These are phyloP conservation scores for Halophytophthora batemanensis DNA, from an alignment of 352 stramenopile species.

Conservation along the genomic window DNA sequence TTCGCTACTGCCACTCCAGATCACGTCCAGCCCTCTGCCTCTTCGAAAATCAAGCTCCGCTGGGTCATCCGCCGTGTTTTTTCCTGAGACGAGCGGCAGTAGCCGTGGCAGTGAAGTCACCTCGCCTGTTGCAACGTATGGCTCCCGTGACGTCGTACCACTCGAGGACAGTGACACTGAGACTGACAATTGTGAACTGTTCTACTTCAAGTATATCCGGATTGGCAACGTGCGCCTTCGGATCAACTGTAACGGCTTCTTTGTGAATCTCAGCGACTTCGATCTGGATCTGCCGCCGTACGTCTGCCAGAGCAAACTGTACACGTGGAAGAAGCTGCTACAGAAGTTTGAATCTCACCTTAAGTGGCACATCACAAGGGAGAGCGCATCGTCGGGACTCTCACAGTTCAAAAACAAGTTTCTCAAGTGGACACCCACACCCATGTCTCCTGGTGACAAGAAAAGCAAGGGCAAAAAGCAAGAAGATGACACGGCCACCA, in stretches of 20 bases:
- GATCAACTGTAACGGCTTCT: slow-evolving; percentile 86
- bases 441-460: slow-evolving; percentile 34
- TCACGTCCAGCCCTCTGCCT: slow-evolving; percentile 3
- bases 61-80: slow-evolving; percentile 11
- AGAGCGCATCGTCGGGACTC: slow-evolving; percentile 75
- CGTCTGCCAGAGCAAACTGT: slow-evolving; percentile 80
- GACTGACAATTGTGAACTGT: slow-evolving; percentile 62
- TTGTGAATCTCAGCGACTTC: slow-evolving; percentile 82
- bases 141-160: slow-evolving; percentile 5
- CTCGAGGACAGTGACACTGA: slow-evolving; percentile 53
- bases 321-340: slow-evolving; percentile 75
- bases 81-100: slow-evolving; percentile 12
- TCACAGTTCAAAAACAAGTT: slow-evolving; percentile 88
- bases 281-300: slow-evolving; percentile 76
- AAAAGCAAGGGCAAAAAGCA: slow-evolving; percentile 60
- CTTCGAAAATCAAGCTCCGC: slow-evolving; percentile 20
- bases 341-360: slow-evolving; percentile 83
- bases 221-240: slow-evolving; percentile 75
- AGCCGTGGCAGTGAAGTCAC: slow-evolving; percentile 5
- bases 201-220: slow-evolving; percentile 86
- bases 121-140: slow-evolving; percentile 12
- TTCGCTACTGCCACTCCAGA: slow-evolving; percentile 5
- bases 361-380: slow-evolving; percentile 81
- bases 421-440: slow-evolving; percentile 68
- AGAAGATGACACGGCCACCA: slow-evolving; percentile 50